Evolutionary conservation across 495 filamentous ascomycete genomes (phyloP).

Genomic region (Penicillium chermesinum): DNA sequence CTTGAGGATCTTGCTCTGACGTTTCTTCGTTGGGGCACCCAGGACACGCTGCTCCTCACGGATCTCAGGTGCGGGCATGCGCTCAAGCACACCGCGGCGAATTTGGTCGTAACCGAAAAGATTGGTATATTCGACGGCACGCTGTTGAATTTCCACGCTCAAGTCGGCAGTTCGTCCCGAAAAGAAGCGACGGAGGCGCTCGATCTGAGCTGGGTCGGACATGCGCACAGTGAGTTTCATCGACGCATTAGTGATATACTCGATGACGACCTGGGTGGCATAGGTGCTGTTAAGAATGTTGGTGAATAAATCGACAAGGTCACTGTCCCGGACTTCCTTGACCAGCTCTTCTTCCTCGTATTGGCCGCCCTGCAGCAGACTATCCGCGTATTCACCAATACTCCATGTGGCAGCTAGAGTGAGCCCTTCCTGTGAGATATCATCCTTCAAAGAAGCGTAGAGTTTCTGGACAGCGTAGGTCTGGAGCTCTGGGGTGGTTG

Average conservation of each 20-base stretch:
- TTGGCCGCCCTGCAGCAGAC: slow-evolving; percentile 77
- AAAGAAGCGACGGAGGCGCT: slow-evolving; percentile 74
- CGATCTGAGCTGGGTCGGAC: slow-evolving; percentile 73
- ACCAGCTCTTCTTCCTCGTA: slow-evolving; percentile 96
- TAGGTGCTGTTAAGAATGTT: slow-evolving; percentile 93
- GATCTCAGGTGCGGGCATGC: slow-evolving; percentile 96
- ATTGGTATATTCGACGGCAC: slow-evolving; percentile 91
- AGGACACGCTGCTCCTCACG: slow-evolving; percentile 87
- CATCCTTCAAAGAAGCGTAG: slow-evolving; percentile 82
- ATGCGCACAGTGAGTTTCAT: slow-evolving; percentile 95
- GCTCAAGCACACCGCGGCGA: slow-evolving; percentile 83
- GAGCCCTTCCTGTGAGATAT: slow-evolving; percentile 94
- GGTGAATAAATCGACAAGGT: slow-evolving; percentile 84
- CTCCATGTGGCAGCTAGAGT: slow-evolving; percentile 95
- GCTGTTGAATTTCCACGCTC: slow-evolving; percentile 92
- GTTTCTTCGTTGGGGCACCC: slow-evolving; percentile 77
- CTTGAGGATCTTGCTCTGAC: slow-evolving; percentile 63
- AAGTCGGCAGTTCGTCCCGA: slow-evolving; percentile 71
- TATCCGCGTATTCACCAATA: slow-evolving; percentile 94
- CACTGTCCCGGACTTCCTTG: slow-evolving; percentile 80
- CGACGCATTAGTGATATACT: slow-evolving; percentile 91
- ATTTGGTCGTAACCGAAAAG: slow-evolving; percentile 86
- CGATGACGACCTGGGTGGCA: slow-evolving; percentile 77
- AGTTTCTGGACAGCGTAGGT: slow-evolving; percentile 96
- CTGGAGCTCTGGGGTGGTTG: slow-evolving; percentile 89